Conservation (phyloP, 2,329 filamentous ascomycete species). For the Colletotrichum gigasporum region DNA sequence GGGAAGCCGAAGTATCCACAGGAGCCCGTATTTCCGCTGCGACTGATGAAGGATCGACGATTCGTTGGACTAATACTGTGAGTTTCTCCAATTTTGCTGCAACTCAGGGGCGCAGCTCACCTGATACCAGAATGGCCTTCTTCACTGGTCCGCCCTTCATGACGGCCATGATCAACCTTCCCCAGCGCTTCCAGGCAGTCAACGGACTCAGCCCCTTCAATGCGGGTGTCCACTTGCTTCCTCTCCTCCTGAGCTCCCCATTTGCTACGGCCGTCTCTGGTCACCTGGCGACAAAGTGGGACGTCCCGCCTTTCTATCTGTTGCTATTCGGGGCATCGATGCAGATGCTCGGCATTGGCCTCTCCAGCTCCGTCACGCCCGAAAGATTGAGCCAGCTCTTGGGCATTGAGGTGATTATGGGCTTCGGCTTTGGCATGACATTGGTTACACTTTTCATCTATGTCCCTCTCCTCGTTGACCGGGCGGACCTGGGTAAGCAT, state of each 20-base stretch:
- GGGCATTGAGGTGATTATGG: constrained; percentile 46
- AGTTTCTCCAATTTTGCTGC: constrained; percentile 30
- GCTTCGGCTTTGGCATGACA: constrained; percentile 46
- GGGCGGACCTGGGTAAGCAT: constrained; percentile 41
- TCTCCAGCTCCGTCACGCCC: constrained; percentile 39
- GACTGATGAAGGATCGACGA: constrained; percentile 41
- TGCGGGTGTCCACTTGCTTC: constrained; percentile 44
- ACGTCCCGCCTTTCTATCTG: constrained; percentile 42
- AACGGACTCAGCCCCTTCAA: constrained; percentile 40
- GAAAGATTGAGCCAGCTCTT: constrained; percentile 37
- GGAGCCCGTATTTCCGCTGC: constrained; percentile 48
- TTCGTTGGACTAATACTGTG: constrained; percentile 45
- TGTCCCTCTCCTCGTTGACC: constrained; percentile 40
- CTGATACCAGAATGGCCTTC: constrained; percentile 37
- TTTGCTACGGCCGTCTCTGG: constrained; percentile 42
- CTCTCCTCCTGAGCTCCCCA: constrained; percentile 43
- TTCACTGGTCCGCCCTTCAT: constrained; percentile 46
- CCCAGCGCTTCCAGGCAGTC: constrained; percentile 46
- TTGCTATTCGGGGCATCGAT: constrained; percentile 39
- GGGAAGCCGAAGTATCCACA: constrained; percentile 29
- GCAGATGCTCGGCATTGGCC: constrained; percentile 44
- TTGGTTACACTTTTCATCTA: constrained; percentile 43
- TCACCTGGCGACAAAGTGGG: constrained; percentile 38
- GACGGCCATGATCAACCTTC: constrained; percentile 45
- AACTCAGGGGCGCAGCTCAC: neutral